Percentiles rank a stretch among this genome's conserved stretches.
Evolutionary conservation across 176 grass and related monocot species (phyloP).

Genomic region (Avena eriantha): DNA sequence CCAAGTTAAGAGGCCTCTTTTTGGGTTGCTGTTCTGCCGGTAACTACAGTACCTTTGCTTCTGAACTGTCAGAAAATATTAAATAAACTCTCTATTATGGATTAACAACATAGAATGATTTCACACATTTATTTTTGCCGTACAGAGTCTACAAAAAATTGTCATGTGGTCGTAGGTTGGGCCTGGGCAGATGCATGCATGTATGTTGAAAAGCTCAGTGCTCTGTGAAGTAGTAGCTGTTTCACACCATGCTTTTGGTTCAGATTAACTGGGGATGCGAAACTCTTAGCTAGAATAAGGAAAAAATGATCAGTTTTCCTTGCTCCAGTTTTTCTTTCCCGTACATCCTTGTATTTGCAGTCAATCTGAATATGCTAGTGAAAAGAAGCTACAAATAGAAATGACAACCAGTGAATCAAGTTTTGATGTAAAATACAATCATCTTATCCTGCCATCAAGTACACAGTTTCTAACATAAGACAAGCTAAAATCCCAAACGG

Average conservation of each 20-base stretch:
- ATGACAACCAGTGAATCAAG: conserved; percentile 14
- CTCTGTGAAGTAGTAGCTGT: background rate
- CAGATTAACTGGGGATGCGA: background rate
- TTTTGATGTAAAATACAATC: background rate
- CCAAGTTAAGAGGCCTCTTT: conserved; percentile 71
- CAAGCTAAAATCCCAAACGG: background rate
- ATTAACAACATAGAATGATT: background rate
- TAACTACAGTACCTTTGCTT: conserved; percentile 37
- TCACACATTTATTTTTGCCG: background rate
- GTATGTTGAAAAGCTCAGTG: background rate
- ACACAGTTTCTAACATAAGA: background rate
- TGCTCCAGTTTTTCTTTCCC: background rate
- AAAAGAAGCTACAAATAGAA: too few relatives aligned
- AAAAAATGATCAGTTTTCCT: background rate
- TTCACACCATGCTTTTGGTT: background rate
- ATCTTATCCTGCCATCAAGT: background rate
- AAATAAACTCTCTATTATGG: background rate
- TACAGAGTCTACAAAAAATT: background rate
- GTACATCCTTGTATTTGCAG: background rate
- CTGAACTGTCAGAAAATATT: background rate
- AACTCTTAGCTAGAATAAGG: background rate
- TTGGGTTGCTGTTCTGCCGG: conserved; percentile 89
- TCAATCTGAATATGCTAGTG: too few relatives aligned
- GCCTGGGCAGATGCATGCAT: background rate
- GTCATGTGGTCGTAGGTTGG: background rate